phyloP scores from a whole-genome alignment of 116 monocot genomes.

The Trichopus zeylanicus region DNA sequence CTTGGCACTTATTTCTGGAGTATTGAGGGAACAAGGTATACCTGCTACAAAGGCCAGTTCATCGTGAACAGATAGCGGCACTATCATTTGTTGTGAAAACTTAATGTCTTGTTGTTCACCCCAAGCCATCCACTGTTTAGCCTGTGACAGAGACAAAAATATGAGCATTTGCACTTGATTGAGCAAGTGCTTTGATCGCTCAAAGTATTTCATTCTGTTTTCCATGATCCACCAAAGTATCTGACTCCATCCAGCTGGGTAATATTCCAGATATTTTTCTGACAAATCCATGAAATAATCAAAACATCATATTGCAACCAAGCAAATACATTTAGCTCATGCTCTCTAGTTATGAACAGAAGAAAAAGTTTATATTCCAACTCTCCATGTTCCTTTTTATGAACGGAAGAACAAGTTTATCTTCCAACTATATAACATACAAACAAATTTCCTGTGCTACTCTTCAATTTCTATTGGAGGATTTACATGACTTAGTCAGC shows the following conservation, averaged over 20 bases:
- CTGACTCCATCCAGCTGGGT: conserved; percentile 42
- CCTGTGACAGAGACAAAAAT: conserved; percentile 67
- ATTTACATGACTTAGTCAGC: no score
- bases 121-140: conserved; percentile 84
- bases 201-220: conserved; percentile 77
- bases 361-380: no score
- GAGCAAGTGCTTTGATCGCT: conserved; percentile 72
- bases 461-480: no score
- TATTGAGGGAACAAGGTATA: conserved; percentile 66
- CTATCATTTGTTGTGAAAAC: conserved; percentile 42
- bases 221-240: conserved; percentile 99
- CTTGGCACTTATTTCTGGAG: conserved; percentile 42
- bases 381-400: no score
- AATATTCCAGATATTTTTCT: conserved; percentile 65
- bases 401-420: no score
- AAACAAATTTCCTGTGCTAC: no score
- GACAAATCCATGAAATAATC: conserved; percentile 3
- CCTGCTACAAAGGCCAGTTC: conserved; percentile 90
- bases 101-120: conserved; percentile 73
- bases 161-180: conserved; percentile 57
- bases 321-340: background rate
- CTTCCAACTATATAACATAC: no score
- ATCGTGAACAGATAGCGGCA: conserved; percentile 92
- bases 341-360: no score
- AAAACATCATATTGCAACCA: background rate